Base-by-base conservation (phyloP, 345 rosid species). In the Rhizophora mangle region DNA sequence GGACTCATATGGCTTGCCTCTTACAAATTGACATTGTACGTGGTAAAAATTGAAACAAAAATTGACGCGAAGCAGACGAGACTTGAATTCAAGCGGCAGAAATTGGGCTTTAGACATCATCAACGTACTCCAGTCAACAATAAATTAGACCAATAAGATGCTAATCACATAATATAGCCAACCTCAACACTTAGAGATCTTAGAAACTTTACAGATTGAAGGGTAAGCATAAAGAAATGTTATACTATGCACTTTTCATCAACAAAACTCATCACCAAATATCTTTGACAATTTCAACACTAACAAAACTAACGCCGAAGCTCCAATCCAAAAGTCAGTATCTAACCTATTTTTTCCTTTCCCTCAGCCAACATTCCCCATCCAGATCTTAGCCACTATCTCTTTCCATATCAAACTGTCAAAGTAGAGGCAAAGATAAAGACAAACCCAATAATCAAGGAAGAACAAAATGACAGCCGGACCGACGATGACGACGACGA, bases 191-290 rank as follows among this genome's bases (percentile, higher is more conserved):
- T 21, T 8, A n/a, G 1, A 43, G 22, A 39, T 29, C 8, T 36
- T 59, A 24, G 11, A 29, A 60, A 30, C 39, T 6, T 61, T 36
- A 37, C 57, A 31, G 31, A 64, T 11, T 62, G 4, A 62, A 31
- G 53, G 8, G 8, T 52, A 64, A 64, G 52, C 47, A 60, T 34
- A 13, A 67, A 37, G 10, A 20, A 67, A 49, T 39, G 62, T 62
- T 30, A 24, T 63, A 27, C 70, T 62, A 29, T 74, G 67, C 60
- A 43, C 19, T 61, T 52, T 63, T 54, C 69, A 49, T 49, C 51
- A 31, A 49, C 54, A 63, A 57, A 71, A 54, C 24, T 43, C 63
- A 34, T 68, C 68, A 64, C 64, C 77, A 56, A 76, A 80, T 19
- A 49, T 37, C 36, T 32, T 2, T 22, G 37, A 20, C 21, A 46